Evolutionary conservation across 1,284 basidiomycete genomes (phyloP).

Genomic region (Sporisorium iseilematis-ciliati): DNA sequence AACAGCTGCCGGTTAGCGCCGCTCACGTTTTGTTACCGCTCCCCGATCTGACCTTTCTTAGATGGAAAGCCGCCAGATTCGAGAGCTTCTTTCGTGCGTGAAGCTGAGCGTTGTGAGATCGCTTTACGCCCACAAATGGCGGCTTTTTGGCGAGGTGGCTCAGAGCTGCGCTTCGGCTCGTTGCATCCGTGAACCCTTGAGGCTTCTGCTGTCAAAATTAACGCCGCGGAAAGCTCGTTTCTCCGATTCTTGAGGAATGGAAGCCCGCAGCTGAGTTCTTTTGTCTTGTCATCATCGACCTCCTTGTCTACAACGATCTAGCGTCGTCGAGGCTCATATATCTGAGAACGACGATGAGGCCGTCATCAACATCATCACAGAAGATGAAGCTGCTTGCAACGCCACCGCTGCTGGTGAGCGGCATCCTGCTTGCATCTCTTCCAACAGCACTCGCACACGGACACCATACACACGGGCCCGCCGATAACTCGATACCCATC

Average conservation of each 20-base stretch:
- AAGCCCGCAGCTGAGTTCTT: conserved; percentile 6
- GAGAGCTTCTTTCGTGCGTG: conserved; percentile 3
- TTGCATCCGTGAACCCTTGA: conserved; percentile 18
- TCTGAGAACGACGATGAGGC: neutral
- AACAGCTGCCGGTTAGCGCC: conserved; percentile 14
- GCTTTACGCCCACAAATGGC: neutral
- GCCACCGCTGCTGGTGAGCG: conserved; percentile 21
- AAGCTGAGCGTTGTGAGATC: conserved; percentile 4
- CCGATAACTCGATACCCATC: conserved; percentile 60
- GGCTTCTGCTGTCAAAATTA: neutral
- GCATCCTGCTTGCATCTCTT: conserved; percentile 10
- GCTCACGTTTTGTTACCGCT: neutral
- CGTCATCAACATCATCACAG: neutral
- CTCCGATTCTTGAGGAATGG: neutral
- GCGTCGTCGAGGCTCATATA: neutral
- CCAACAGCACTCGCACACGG: conserved; percentile 48
- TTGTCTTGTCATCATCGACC: neutral
- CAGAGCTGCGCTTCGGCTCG: conserved; percentile 6
- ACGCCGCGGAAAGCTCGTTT: too few relatives aligned
- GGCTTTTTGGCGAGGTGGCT: neutral
- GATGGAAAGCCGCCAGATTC: neutral
- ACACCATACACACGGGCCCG: conserved; percentile 51
- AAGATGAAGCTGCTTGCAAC: neutral
- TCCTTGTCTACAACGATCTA: neutral
- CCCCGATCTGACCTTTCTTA: neutral